These are phyloP conservation scores for Candida ipomoeae DNA, from an alignment of 805 yeast genomes.

Conservation along the genomic window DNA sequence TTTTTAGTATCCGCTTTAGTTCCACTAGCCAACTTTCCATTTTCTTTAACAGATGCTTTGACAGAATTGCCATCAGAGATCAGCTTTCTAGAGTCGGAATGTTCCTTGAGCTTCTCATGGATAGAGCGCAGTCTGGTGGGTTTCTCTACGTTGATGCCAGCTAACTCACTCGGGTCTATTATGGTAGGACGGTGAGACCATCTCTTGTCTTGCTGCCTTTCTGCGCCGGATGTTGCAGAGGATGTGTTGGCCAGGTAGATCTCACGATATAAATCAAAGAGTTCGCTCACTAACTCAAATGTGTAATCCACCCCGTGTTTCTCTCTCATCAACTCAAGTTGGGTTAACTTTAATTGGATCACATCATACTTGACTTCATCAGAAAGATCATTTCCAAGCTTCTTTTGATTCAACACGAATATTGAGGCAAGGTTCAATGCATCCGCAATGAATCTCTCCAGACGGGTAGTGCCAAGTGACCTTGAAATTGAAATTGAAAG, in stretches of 20 bases:
- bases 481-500: not conserved
- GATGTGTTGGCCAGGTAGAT: slow-evolving; percentile 36
- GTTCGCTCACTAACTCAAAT: slow-evolving; percentile 60
- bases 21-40: not conserved
- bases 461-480: slow-evolving; percentile 29
- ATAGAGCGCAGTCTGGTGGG: slow-evolving; percentile 7
- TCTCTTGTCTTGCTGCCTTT: slow-evolving; percentile 15
- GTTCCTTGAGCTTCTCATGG: slow-evolving; percentile 20
- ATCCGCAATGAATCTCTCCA: slow-evolving; percentile 53
- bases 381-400: slow-evolving; percentile 23
- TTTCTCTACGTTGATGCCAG: not conserved
- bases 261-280: slow-evolving; percentile 54
- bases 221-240: slow-evolving; percentile 12
- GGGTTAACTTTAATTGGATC: slow-evolving; percentile 69
- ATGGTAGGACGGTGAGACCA: slow-evolving; percentile 43
- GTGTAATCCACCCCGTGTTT: slow-evolving; percentile 54
- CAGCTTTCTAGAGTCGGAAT: slow-evolving; percentile 12
- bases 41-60: not conserved
- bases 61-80: not conserved
- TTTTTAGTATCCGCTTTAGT: not conserved
- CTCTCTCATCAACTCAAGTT: slow-evolving; percentile 63
- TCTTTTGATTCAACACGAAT: slow-evolving; percentile 26
- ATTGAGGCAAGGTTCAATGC: slow-evolving; percentile 43
- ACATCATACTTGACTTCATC: slow-evolving; percentile 43
- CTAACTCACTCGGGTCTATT: slow-evolving; percentile 26